Evolutionary conservation across 1,284 basidiomycete species (phyloP), one percentile per base, ranked within the genome.

Genomic region (Rhodotorula sp.): DNA sequence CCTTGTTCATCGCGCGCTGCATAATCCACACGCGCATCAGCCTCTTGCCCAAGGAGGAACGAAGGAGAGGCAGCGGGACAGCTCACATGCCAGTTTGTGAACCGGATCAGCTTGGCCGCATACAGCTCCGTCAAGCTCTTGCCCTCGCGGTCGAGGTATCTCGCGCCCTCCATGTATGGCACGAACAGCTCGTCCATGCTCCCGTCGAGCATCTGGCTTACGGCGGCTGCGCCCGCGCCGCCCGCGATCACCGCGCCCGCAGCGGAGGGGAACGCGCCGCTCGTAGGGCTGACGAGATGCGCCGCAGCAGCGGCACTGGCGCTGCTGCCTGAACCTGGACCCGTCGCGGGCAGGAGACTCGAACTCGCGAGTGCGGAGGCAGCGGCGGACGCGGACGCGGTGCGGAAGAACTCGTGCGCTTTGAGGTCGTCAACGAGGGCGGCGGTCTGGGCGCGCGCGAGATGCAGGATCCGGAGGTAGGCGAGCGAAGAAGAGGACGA

Each of bases 101-200:
- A 99, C 69, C 86, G 85, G 32, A 85, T 82, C 48, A 99, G 84
- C 74, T 92, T 87, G 27, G 84, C 86, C 3, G 89, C 87, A 79
- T 96, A 99, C 12, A 98, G 85, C 66, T 91, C 88, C 0, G 89
- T 88, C 61, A 99, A 82, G 79, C 90, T 94, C 81, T 90, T 92
- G 77, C 88, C 91, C 84, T 99, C 97, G 48, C 88, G 88, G 79
- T 99, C 97, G 9, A 99, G 85, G 80, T 99, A 99, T 70, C 94
- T 86, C 68, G 89, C 88, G 3, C 92, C 93, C 81, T 97, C 78
- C 10, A 91, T 91, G 81, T 97, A 98, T 3, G 93, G 92, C 36
- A 95, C 88, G 77, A 99, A 99, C 27, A 99, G 87, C 80, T 99
- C 97, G 76, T 98, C 97, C 86, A 98, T 90, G 1, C 93, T 90